Base-by-base conservation (phyloP, 177 flowering plant genomes). In the Vitis hybrid region DNA sequence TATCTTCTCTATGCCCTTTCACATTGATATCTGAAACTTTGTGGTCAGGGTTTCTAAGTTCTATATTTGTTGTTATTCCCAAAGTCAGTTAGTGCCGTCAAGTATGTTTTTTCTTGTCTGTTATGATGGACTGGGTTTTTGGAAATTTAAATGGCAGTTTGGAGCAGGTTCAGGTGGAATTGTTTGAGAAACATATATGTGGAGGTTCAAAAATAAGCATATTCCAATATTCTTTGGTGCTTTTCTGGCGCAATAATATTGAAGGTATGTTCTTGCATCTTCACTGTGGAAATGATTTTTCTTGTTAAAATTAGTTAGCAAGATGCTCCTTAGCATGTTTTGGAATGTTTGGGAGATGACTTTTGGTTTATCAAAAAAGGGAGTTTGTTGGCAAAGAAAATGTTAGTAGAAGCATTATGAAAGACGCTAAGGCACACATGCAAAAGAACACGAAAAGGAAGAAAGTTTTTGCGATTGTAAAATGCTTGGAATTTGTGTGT, bases 101-200 rank as follows among this genome's bases (percentile, higher is more conserved):
- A 35, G 46, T 64, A n/a, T 48, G 9, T 59, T 19, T 51, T 61
- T 68, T 11, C 57, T 75, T 64, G 67, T 51, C 30, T 57, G 48
- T 74, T 49, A 62, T 79, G 67, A 66, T 80, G 70, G 51, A 65
- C 69, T 76, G 77, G 73, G 76, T 64, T 71, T 76, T 65, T 80
- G 76, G 78, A 72, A 76, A 75, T 70, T 74, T 74, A 74, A 74
- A 81, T 83, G 77, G 87, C 97, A 91, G 97, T 82, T 83, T 87
- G 87, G 97, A 91, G 87, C 89, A 80, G 75, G 82, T 81, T 78
- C 97, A 91, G 76, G 79, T 87, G 48, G 81, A 82, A 52, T 78
- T 81, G 56, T 86, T 91, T 74, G 84, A 79, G 63, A 76, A 76
- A 65, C 79, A 82, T 65, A 75, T 91, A 27, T 83, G 81, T 72